Conservation (phyloP, 108 stramenopile species). For the Skeletonema costatum region DNA sequence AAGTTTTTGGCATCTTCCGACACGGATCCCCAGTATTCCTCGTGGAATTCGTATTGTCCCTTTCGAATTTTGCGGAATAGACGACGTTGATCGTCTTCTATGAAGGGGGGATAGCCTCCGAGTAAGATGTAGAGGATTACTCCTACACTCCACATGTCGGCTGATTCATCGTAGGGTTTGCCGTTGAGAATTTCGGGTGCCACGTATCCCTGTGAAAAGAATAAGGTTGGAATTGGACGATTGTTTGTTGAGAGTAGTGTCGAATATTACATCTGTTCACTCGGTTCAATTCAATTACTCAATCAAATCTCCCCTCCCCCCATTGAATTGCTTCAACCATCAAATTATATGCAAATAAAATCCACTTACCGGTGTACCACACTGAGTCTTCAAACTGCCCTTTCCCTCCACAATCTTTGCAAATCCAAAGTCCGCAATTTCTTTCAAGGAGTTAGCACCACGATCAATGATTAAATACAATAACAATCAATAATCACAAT, state of each 20-base stretch:
- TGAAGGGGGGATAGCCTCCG: constrained; percentile 93
- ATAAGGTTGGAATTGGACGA: constrained; percentile 1
- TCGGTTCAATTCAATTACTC: no score
- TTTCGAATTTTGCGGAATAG: constrained; percentile 81
- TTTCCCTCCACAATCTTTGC: constrained; percentile 79
- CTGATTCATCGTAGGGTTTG: constrained; percentile 86
- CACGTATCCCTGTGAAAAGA: constrained; percentile 75
- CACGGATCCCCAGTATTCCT: constrained; percentile 86
- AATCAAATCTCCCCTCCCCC: no score
- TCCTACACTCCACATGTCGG: constrained; percentile 98
- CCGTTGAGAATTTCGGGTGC: constrained; percentile 95
- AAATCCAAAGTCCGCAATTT: constrained; percentile 99
- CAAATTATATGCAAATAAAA: constrained; percentile 19
- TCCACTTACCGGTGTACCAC: constrained; percentile 84
- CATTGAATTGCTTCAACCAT: no score
- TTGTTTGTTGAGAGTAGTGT: background rate
- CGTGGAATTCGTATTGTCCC: constrained; percentile 87
- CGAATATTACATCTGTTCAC: no score
- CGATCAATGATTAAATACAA: no score
- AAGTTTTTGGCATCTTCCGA: constrained; percentile 87
- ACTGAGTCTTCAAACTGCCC: constrained; percentile 82
- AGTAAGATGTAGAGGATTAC: constrained; percentile 96
- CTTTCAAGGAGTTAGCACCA: no score
- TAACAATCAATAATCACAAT: no score
- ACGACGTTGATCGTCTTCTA: constrained; percentile 81